Percentiles rank a stretch among this genome's conserved stretches.
Evolutionary conservation across 2,329 filamentous ascomycete species (phyloP).

Genomic region (Purpureocillium takamizusanense): DNA sequence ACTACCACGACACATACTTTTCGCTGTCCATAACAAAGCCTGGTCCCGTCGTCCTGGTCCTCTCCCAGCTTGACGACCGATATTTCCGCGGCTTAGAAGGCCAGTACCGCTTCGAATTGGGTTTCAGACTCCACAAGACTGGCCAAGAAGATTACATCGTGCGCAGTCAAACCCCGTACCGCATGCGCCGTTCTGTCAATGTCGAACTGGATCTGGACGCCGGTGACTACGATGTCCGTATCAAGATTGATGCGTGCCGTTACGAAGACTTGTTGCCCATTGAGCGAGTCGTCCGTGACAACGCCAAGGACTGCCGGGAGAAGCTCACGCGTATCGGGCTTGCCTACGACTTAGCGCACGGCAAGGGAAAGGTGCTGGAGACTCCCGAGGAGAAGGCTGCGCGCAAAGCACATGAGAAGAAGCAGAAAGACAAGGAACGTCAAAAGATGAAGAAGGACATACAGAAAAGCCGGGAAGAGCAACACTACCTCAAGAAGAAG

Average conservation of each 20-base stretch:
- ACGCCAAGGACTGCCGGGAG: constrained; percentile 54
- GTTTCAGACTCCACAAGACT: constrained; percentile 44
- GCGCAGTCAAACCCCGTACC: constrained; percentile 41
- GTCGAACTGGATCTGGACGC: constrained; percentile 67
- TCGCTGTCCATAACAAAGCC: constrained; percentile 37
- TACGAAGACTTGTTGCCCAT: constrained; percentile 38
- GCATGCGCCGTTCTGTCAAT: constrained; percentile 66
- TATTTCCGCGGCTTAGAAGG: constrained; percentile 50
- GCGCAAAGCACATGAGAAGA: constrained; percentile 34
- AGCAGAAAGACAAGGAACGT: constrained; percentile 29
- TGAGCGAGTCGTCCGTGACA: constrained; percentile 58
- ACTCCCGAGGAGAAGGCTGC: constrained; percentile 37
- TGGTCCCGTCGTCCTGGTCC: constrained; percentile 44
- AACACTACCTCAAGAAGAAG: constrained; percentile 26
- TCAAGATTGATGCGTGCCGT: constrained; percentile 65
- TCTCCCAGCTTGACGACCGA: constrained; percentile 47
- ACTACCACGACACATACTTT: constrained; percentile 46
- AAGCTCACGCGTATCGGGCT: constrained; percentile 65
- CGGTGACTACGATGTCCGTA: constrained; percentile 65
- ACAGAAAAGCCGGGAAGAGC: constrained; percentile 27
- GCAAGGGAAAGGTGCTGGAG: constrained; percentile 48
- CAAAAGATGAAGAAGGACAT: constrained; percentile 28
- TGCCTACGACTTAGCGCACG: constrained; percentile 62
- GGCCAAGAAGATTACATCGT: constrained; percentile 44
- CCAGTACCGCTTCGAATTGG: constrained; percentile 44